Evolutionary conservation across 345 rosid genomes (phyloP), one percentile per base, ranked within the genome.

Genomic region (Linum usitatissimum): DNA sequence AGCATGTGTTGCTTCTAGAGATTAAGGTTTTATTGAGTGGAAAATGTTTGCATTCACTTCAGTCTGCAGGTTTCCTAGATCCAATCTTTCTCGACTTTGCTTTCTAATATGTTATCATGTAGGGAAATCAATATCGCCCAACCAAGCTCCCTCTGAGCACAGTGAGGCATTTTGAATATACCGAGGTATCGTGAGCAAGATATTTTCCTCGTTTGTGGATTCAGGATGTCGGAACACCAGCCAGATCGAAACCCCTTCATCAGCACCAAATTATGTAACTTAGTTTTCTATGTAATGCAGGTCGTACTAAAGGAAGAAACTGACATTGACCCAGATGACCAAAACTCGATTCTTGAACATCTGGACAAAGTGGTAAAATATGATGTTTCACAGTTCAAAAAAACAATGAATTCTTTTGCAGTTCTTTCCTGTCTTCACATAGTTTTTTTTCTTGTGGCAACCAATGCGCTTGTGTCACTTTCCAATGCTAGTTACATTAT

Each of bases 121-220:
- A 92, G 98, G 97, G 90, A 69, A 93, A 87, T 81, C 99, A 90
- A 56, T 93, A 93, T 64, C 99, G 99, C 69, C 99, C 97, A 65
- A 83, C 91, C 48, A 93, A 90, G 85, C 86, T 90, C 78, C 97
- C 97, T 74, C 74, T 93, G 84, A 84, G 83, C 63, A 87, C 99
- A 57, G 95, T 93, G 75, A 78, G 99, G 77, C 97, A 97, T 55
- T 93, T 93, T 20, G 99, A 86, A 69, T 93, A 90, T 73, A 68
- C 83, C 40, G 99, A 93, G 95, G 98, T 89, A 70, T 60, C 62
- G 17, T 31, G 38, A 3, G 53, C 2, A 51, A 9, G 12, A 6
- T 55, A 60, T 58, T 59, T 53, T 28, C 66, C 69, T 55, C n/a
- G 64, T 53, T 67, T 45, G 36, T 38, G 38, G 38, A 34, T 34